A percentile compares a stretch with the other conserved stretches of the same genome.
phyloP scores from a whole-genome alignment of 345 rosid species.

The Camelina laxa region DNA sequence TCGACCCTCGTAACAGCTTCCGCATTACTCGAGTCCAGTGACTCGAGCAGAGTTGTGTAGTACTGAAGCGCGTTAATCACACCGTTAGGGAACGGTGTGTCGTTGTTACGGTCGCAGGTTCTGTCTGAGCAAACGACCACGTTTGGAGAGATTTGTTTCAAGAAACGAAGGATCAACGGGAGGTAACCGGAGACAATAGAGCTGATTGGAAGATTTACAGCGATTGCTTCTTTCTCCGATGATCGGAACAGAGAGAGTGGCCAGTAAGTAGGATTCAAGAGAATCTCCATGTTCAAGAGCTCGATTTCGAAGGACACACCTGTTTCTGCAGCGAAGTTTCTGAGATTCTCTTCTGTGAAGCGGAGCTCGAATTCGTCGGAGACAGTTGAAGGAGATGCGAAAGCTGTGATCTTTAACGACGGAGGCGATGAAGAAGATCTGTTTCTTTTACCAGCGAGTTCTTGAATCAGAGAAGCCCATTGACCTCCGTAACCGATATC shows the following conservation, averaged over 20 bases:
- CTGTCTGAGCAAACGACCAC: constrained; percentile 78
- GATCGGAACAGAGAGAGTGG: constrained; percentile 44
- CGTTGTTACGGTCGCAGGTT: constrained; percentile 68
- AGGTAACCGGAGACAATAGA: constrained; percentile 56
- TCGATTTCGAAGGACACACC: constrained; percentile 65
- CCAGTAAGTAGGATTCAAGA: constrained; percentile 47
- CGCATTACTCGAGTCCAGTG: constrained; percentile 64
- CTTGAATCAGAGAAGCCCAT: constrained; percentile 95
- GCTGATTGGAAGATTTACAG: constrained; percentile 76
- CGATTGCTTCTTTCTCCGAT: constrained; percentile 58
- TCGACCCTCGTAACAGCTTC: constrained; percentile 73
- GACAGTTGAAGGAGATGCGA: constrained; percentile 58
- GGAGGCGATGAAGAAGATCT: constrained; percentile 39
- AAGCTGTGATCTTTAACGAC: constrained; percentile 73
- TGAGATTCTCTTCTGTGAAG: constrained; percentile 70
- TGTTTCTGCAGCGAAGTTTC: constrained; percentile 60
- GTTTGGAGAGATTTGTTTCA: constrained; percentile 80
- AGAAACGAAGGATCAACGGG: constrained; percentile 61
- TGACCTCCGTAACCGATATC: constrained; percentile 85
- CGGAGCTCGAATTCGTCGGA: constrained; percentile 60
- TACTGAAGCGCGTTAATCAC: constrained; percentile 69
- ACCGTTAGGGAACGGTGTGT: constrained; percentile 70
- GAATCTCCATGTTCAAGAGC: constrained; percentile 53
- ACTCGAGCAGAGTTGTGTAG: constrained; percentile 65
- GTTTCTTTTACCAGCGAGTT: constrained; percentile 61